Evolutionary conservation across 2,329 filamentous ascomycete genomes (phyloP).

Genomic region (Fusarium algeriense): DNA sequence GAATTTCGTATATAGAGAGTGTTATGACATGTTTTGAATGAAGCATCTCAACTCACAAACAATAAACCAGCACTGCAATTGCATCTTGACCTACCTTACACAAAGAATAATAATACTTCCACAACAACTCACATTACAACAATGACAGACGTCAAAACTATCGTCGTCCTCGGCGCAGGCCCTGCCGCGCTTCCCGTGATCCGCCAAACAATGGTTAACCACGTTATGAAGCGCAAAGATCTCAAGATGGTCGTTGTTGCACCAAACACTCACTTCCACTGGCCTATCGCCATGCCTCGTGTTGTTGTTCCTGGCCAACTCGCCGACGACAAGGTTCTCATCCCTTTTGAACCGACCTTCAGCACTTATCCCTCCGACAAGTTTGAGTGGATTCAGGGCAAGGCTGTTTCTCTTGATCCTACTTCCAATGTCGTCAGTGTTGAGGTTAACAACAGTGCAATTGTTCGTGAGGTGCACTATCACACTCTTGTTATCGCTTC

Average conservation of each 20-base stretch:
- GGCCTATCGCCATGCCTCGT: conserved; percentile 62
- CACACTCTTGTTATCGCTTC: conserved; percentile 68
- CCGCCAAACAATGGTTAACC: conserved; percentile 63
- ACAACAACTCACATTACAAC: neutral
- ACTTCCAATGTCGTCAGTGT: conserved; percentile 58
- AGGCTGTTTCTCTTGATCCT: conserved; percentile 59
- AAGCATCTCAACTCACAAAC: conserved; percentile 11
- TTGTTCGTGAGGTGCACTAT: conserved; percentile 58
- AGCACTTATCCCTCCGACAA: conserved; percentile 58
- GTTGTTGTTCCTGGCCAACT: conserved; percentile 61
- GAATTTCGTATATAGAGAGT: conserved; percentile 14
- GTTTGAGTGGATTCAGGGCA: conserved; percentile 66
- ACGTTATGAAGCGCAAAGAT: conserved; percentile 54
- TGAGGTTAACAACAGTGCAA: conserved; percentile 49
- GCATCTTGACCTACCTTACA: neutral
- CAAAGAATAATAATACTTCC: neutral
- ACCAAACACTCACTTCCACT: conserved; percentile 64
- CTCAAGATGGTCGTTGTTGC: conserved; percentile 61
- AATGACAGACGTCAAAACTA: conserved; percentile 51
- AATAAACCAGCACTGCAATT: neutral
- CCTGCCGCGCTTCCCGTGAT: conserved; percentile 60
- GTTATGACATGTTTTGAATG: neutral
- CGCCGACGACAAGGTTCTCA: conserved; percentile 55
- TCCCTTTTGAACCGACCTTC: conserved; percentile 58
- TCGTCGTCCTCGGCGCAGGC: conserved; percentile 65